Evolutionary conservation across 2,329 filamentous ascomycete genomes (phyloP).

Genomic region (Alternaria dauci): DNA sequence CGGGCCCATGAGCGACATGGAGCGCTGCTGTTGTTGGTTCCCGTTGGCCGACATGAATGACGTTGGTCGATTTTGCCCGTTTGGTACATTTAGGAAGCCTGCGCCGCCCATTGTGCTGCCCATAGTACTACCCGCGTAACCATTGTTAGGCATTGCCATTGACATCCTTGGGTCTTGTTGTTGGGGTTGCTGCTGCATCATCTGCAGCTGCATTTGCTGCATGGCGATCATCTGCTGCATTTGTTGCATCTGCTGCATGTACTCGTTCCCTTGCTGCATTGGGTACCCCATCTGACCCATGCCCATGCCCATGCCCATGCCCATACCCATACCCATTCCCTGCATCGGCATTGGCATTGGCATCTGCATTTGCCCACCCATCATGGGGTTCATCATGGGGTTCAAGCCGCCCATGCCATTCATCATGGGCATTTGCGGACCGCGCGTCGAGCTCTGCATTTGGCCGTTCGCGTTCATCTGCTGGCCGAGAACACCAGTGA

Average conservation of each 20-base stretch:
- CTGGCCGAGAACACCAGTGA: slow-evolving; percentile 45
- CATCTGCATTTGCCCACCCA: slow-evolving; percentile 39
- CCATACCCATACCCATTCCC: slow-evolving; percentile 33
- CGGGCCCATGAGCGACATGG: slow-evolving; percentile 41
- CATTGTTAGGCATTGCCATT: slow-evolving; percentile 33
- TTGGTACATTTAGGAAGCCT: slow-evolving; percentile 39
- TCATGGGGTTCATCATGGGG: slow-evolving; percentile 37
- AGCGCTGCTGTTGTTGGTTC: slow-evolving; percentile 59
- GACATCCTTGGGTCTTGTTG: slow-evolving; percentile 37
- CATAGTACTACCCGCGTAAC: slow-evolving; percentile 32
- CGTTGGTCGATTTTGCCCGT: slow-evolving; percentile 55
- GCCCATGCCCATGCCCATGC: slow-evolving; percentile 37
- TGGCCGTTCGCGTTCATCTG: slow-evolving; percentile 45
- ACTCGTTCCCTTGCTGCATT: slow-evolving; percentile 74
- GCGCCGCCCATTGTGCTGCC: slow-evolving; percentile 34
- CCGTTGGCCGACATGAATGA: slow-evolving; percentile 53
- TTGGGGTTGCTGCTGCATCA: slow-evolving; percentile 46
- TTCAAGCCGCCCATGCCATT: slow-evolving; percentile 26
- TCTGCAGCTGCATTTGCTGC: slow-evolving; percentile 70
- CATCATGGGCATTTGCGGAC: slow-evolving; percentile 42
- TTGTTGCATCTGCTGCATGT: slow-evolving; percentile 90
- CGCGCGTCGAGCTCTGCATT: slow-evolving; percentile 32
- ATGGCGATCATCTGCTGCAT: slow-evolving; percentile 48
- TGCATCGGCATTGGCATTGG: neutral
- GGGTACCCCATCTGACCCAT: slow-evolving; percentile 58